These are phyloP conservation scores for Phytophthora quininea DNA, from an alignment of 352 stramenopile species.

Conservation along the genomic window DNA sequence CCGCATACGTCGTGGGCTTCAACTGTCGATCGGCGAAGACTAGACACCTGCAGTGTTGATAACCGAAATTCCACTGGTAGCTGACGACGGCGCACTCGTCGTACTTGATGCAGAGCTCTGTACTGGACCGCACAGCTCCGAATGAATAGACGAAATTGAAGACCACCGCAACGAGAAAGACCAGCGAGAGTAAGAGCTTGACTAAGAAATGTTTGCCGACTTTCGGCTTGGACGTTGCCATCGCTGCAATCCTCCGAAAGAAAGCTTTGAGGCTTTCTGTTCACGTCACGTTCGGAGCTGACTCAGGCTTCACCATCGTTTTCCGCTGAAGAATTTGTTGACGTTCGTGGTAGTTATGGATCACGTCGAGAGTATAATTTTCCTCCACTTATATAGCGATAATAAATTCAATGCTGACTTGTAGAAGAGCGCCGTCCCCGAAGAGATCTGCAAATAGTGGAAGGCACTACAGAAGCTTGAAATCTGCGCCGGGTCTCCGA, in stretches of 20 bases:
- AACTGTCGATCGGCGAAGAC: slow-evolving; percentile 45
- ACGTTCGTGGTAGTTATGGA: slow-evolving; percentile 34
- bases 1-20: slow-evolving; percentile 30
- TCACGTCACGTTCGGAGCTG: not conserved
- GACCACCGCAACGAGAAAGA: slow-evolving; percentile 32
- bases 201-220: slow-evolving; percentile 14
- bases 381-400: too few species aligned
- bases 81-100: slow-evolving; percentile 40
- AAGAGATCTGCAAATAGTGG: slow-evolving; percentile 39
- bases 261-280: slow-evolving; percentile 14
- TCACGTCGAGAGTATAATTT: slow-evolving; percentile 44
- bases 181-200: slow-evolving; percentile 39
- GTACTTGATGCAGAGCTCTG: slow-evolving; percentile 34
- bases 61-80: slow-evolving; percentile 49
- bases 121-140: slow-evolving; percentile 33
- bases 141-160: slow-evolving; percentile 36
- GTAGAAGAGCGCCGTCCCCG: slow-evolving; percentile 25
- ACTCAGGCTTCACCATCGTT: slow-evolving; percentile 5
- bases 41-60: slow-evolving; percentile 39
- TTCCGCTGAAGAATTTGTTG: slow-evolving; percentile 14
- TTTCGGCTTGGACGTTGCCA: slow-evolving; percentile 9
- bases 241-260: slow-evolving; percentile 3
- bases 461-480: slow-evolving; percentile 44
- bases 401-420: slow-evolving; percentile 46
- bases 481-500: slow-evolving; percentile 41